Conservation (phyloP, 2,329 filamentous ascomycete species). For the Thielaviopsis punctulata region DNA sequence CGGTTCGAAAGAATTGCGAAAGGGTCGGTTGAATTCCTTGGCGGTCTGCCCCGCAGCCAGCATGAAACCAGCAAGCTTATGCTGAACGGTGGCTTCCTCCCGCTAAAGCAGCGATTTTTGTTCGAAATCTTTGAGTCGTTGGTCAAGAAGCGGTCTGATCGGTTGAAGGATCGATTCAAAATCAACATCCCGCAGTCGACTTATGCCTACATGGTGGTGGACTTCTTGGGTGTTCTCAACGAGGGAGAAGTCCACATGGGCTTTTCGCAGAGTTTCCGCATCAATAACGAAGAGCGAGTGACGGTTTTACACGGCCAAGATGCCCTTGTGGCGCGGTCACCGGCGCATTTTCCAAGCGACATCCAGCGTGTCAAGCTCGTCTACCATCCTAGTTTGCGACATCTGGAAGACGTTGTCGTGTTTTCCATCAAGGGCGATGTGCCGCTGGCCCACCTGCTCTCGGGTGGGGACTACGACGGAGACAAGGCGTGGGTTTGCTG, state of each 20-base stretch:
- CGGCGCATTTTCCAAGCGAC: slow-evolving; percentile 53
- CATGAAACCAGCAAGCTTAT: slow-evolving; percentile 37
- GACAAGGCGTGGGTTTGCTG: slow-evolving; percentile 66
- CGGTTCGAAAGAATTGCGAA: slow-evolving; percentile 23
- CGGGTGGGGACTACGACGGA: slow-evolving; percentile 69
- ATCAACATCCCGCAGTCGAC: slow-evolving; percentile 45
- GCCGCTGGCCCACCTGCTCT: slow-evolving; percentile 52
- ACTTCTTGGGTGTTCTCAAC: slow-evolving; percentile 42
- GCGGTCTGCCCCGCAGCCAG: slow-evolving; percentile 30
- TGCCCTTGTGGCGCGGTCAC: slow-evolving; percentile 50
- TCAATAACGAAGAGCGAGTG: slow-evolving; percentile 31
- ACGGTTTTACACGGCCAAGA: slow-evolving; percentile 38
- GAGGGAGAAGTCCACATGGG: slow-evolving; percentile 51
- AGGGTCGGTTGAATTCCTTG: slow-evolving; percentile 26
- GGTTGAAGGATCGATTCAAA: slow-evolving; percentile 38
- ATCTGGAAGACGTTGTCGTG: slow-evolving; percentile 61
- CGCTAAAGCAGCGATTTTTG: slow-evolving; percentile 29
- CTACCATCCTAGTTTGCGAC: slow-evolving; percentile 40
- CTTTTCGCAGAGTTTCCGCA: slow-evolving; percentile 48
- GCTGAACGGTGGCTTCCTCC: slow-evolving; percentile 43
- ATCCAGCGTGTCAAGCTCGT: slow-evolving; percentile 51
- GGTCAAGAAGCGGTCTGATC: slow-evolving; percentile 34
- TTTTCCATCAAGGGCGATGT: slow-evolving; percentile 48
- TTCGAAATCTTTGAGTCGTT: slow-evolving; percentile 29
- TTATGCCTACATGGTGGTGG: slow-evolving; percentile 48